Conservation (phyloP, 768 basidiomycete genomes). For the Phaeotremella fagi region DNA sequence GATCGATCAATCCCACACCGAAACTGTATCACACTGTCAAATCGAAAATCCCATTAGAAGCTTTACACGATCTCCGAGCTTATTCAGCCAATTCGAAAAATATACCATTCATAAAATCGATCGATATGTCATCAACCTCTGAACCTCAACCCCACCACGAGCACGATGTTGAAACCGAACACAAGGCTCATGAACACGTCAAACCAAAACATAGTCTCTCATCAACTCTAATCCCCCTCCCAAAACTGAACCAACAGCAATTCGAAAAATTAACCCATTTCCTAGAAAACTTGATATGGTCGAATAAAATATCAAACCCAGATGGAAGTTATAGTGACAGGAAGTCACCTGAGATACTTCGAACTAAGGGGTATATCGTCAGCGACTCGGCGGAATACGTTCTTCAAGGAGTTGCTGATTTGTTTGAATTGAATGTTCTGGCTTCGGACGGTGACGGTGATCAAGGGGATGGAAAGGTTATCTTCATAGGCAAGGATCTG, state of each 20-base stretch:
- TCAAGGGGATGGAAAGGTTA: conserved; percentile 68
- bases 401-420: conserved; percentile 82
- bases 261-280: conserved; percentile 65
- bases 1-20: conserved; percentile 71
- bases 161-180: conserved; percentile 17
- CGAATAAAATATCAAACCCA: conserved; percentile 54
- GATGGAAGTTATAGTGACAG: conserved; percentile 6
- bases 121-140: conserved; percentile 6
- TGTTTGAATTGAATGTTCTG: conserved; percentile 68
- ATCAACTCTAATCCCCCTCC: conserved; percentile 63
- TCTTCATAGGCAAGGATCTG: conserved; percentile 80
- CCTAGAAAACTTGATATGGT: conserved; percentile 81
- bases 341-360: conserved; percentile 58
- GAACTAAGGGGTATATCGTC: conserved; percentile 78
- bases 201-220: conserved; percentile 53
- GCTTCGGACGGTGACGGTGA: conserved; percentile 47
- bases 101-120: conserved; percentile 4
- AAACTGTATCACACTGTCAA: conserved; percentile 68
- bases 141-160: conserved; percentile 3
- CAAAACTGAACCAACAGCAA: conserved; percentile 55
- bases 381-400: conserved; percentile 56
- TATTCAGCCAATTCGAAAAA: conserved; percentile 57
- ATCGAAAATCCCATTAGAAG: conserved; percentile 66
- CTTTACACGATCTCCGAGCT: conserved; percentile 75
- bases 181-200: conserved; percentile 48